Conservation (phyloP, 306 rosid species). For the Chamaecrista fasciculata region DNA sequence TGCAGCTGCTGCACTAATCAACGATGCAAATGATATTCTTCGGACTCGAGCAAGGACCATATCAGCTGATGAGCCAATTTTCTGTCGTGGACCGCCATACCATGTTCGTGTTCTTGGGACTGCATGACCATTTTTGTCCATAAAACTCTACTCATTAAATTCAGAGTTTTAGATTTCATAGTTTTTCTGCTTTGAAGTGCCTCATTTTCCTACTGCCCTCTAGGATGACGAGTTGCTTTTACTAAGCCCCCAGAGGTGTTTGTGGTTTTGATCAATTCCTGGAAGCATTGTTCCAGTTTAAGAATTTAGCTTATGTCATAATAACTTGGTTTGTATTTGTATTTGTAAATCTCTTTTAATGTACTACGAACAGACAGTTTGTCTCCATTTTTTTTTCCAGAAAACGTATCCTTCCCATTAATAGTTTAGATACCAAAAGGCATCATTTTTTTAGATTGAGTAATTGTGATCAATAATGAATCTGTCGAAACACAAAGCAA, state of each 20-base stretch:
- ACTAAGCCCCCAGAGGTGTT: conserved; percentile 8
- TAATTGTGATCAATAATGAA: too few species aligned
- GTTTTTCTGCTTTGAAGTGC: conserved; percentile 14
- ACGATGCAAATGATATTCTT: conserved; percentile 78
- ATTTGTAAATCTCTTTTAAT: conserved; percentile 34
- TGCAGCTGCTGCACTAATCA: conserved; percentile 74
- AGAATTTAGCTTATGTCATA: conserved; percentile 24
- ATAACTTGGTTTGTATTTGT: conserved; percentile 21
- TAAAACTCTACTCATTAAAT: conserved; percentile 3
- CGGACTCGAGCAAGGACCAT: conserved; percentile 75
- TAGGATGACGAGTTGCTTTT: conserved; percentile 1
- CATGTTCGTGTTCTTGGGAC: conserved; percentile 71
- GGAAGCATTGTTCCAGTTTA: conserved; percentile 22
- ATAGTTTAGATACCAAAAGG: background rate
- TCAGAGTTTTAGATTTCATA: conserved; percentile 19
- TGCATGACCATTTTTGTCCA: conserved; percentile 35
- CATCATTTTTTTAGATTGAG: background rate
- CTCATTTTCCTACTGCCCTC: conserved; percentile 13
- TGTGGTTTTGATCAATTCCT: conserved; percentile 13
- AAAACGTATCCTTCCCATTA: background rate
- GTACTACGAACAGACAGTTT: conserved; percentile 22
- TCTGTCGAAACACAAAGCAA: too few species aligned
- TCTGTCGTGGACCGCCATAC: conserved; percentile 94
- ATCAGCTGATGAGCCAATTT: conserved; percentile 74
- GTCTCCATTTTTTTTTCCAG: conserved; percentile 10